Evolutionary conservation across 2,329 filamentous ascomycete genomes (phyloP).

Genomic region (Teratosphaeria pseudoeucalypti): DNA sequence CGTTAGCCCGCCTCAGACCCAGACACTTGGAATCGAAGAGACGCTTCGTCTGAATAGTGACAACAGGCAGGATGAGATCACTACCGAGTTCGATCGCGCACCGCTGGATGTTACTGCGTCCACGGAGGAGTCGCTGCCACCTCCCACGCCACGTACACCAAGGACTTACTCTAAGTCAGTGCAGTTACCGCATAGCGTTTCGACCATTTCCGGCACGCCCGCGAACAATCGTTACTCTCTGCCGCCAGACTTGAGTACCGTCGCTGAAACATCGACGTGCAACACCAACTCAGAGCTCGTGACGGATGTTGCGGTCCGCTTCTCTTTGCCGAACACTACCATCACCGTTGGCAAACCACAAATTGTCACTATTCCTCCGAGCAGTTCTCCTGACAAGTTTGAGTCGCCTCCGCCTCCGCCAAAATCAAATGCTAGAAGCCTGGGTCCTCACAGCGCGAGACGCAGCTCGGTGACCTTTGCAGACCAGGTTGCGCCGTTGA

Average conservation of each 20-base stretch:
- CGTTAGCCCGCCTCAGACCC: constrained; percentile 24
- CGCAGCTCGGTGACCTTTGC: constrained; percentile 23
- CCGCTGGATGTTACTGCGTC: background rate
- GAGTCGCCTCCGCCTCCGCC: constrained; percentile 16
- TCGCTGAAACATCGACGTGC: constrained; percentile 19
- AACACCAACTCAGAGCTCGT: constrained; percentile 24
- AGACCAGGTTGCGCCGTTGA: constrained; percentile 26
- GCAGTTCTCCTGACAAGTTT: constrained; percentile 19
- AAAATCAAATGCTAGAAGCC: constrained; percentile 6
- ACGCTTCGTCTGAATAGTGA: constrained; percentile 10
- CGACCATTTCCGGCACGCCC: constrained; percentile 12
- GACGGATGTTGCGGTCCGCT: constrained; percentile 28
- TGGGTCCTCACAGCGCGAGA: constrained; percentile 8
- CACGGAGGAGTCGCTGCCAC: constrained; percentile 13
- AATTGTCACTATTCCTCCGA: constrained; percentile 22
- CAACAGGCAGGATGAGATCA: constrained; percentile 2
- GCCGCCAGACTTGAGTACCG: constrained; percentile 22
- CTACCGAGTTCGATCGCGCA: constrained; percentile 4
- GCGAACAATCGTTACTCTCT: constrained; percentile 21
- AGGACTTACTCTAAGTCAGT: constrained; percentile 25
- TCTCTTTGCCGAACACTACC: constrained; percentile 25
- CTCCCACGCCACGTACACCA: constrained; percentile 21
- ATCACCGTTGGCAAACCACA: constrained; percentile 27
- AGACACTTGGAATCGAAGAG: constrained; percentile 21
- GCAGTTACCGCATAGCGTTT: constrained; percentile 15